Conservation (phyloP, 2,329 filamentous ascomycete species). For the Plenodomus lindquistii region DNA sequence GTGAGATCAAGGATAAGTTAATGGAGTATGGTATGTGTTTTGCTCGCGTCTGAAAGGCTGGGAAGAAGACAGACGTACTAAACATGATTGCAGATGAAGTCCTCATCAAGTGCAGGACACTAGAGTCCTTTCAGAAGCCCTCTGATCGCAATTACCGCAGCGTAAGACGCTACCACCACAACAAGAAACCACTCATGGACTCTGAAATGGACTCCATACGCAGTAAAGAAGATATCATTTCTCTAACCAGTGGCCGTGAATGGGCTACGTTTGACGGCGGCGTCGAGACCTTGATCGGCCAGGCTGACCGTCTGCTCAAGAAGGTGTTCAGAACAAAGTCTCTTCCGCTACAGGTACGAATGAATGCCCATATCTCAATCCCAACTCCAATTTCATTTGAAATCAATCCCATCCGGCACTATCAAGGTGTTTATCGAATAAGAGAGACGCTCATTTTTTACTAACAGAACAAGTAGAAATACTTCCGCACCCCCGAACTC, state of each 20-base stretch:
- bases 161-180: conserved; percentile 43
- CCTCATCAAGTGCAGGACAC: conserved; percentile 43
- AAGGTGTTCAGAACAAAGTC: conserved; percentile 23
- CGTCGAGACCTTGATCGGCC: conserved; percentile 40
- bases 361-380: too few relatives aligned
- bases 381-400: too few relatives aligned
- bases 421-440: not conserved
- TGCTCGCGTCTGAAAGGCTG: too few relatives aligned
- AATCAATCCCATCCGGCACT: not conserved
- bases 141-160: conserved; percentile 47
- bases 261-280: conserved; percentile 47
- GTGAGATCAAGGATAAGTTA: conserved; percentile 38
- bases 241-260: conserved; percentile 45
- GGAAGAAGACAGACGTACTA: not conserved
- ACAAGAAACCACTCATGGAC: conserved; percentile 41
- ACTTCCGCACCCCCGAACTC: conserved; percentile 47
- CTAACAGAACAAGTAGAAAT: conserved; percentile 22
- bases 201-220: conserved; percentile 44
- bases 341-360: conserved; percentile 33
- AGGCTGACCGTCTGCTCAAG: conserved; percentile 28
- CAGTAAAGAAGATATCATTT: conserved; percentile 48
- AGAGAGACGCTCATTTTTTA: not conserved
- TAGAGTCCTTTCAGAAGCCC: conserved; percentile 46
- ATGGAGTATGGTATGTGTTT: conserved; percentile 40
- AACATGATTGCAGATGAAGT: conserved; percentile 35